These are phyloP conservation scores for Stephania japonica DNA, from an alignment of 164 flowering plant species.

Conservation along the genomic window DNA sequence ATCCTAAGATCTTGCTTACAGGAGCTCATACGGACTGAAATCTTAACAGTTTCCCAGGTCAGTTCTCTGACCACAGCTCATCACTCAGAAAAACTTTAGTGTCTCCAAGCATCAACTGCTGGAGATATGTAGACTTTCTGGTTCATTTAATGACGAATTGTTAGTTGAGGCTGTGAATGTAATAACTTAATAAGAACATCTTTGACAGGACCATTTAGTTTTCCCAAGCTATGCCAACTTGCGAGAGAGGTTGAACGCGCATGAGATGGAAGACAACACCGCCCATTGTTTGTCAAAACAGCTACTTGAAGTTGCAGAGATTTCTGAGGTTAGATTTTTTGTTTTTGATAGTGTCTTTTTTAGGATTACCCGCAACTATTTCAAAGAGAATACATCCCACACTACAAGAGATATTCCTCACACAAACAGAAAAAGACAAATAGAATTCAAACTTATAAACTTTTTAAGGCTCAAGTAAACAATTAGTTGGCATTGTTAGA, in stretches of 20 bases:
- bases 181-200: background rate
- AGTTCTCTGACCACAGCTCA: background rate
- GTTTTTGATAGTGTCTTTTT: no score
- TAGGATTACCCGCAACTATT: no score
- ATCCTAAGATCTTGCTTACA: constrained; percentile 83
- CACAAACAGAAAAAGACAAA: no score
- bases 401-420: no score
- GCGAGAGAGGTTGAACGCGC: constrained; percentile 41
- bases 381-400: no score
- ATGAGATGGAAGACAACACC: constrained; percentile 24
- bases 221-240: constrained; percentile 53
- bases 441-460: no score
- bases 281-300: constrained; percentile 33
- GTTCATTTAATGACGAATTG: background rate
- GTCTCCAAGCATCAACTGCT: background rate
- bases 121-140: background rate
- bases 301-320: constrained; percentile 74
- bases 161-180: background rate
- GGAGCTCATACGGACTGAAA: constrained; percentile 71
- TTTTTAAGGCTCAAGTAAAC: no score
- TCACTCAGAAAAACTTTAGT: background rate
- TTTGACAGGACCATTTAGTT: constrained; percentile 25
- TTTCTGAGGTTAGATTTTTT: constrained; percentile 58
- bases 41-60: constrained; percentile 46
- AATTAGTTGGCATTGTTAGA: no score